These are phyloP conservation scores for Alternaria conjuncta DNA, from an alignment of 2,329 filamentous ascomycete genomes.

Conservation along the genomic window DNA sequence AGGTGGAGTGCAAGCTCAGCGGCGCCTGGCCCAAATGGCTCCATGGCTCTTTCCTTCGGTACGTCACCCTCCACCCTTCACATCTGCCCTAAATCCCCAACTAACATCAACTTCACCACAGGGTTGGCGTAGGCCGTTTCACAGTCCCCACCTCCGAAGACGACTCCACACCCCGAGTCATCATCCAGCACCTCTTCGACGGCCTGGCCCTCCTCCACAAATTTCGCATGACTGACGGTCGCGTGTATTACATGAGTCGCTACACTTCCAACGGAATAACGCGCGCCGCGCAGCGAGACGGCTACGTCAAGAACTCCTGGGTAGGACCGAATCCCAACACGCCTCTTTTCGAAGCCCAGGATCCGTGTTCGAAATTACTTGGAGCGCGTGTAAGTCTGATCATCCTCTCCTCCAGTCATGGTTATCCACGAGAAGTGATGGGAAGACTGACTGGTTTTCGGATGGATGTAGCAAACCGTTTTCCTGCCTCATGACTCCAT, in stretches of 20 bases:
- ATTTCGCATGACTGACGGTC: neutral
- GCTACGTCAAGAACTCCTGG: neutral
- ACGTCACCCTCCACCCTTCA: neutral
- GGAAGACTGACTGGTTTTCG: neutral
- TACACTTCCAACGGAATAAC: neutral
- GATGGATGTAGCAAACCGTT: neutral
- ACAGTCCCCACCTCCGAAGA: neutral
- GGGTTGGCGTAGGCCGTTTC: neutral
- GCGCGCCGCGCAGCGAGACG: neutral
- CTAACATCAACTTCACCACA: neutral
- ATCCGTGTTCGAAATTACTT: neutral
- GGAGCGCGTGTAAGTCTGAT: neutral
- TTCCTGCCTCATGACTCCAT: neutral
- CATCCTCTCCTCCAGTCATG: neutral
- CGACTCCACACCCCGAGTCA: neutral
- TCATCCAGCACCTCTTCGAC: conserved; percentile 1
- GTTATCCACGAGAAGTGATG: neutral
- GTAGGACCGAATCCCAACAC: neutral
- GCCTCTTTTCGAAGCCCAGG: neutral
- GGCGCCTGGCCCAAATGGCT: neutral
- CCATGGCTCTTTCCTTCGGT: conserved; percentile 1
- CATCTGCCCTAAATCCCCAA: neutral
- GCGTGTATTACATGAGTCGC: conserved; percentile 1
- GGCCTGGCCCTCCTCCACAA: neutral
- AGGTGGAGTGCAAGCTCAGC: neutral